Evolutionary conservation across 1,139 yeast genomes (phyloP), one percentile per base, ranked within the genome.

Genomic region (Candida albicans): DNA sequence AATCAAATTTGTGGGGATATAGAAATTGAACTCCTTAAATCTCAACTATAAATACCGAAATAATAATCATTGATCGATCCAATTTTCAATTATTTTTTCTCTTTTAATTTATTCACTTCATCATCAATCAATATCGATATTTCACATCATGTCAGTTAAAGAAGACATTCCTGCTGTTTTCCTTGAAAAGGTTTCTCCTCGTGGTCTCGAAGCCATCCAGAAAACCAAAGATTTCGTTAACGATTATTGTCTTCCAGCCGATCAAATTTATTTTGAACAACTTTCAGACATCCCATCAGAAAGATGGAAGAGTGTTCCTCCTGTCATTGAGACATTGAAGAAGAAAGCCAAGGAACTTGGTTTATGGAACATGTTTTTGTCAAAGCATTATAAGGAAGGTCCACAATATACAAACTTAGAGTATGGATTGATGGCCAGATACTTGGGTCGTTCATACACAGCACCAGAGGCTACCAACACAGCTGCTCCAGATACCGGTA

Each of bases 401-500:
- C 81, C 87, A 1, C 86, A 85, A 8, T 82, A 59, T 59, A 71
- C 86, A 44, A 83, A 83, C 58, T 65, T 83, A 55, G 89, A 83
- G 57, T 83, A 83, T 56, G 88, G 85, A 0, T 64, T 83, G 46
- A 82, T 83, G 88, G 86, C 87, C 1, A 81, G 79, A 55, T 81
- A 81, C 54, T 69, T 83, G 60, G 89, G 89, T 18, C 68, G 81
- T 44, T 70, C 81, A 1, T 65, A 67, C 44, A 59, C 73, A 41
- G 87, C 81, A 1, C 82, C 87, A 2, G 86, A 80, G 56, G 84
- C 80, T 25, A 80, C 84, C 50, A 83, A 83, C 58, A 78, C 83
- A 25, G 65, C 63, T 43, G 88, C 88, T 7, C 89, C 89, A 12
- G 89, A 83, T 54, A 82, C 88, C n/a, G 89, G 89, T 7, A 82